These are phyloP conservation scores for Torrubiella hemipterigena DNA, from an alignment of 2,329 filamentous ascomycete species.

Conservation along the genomic window DNA sequence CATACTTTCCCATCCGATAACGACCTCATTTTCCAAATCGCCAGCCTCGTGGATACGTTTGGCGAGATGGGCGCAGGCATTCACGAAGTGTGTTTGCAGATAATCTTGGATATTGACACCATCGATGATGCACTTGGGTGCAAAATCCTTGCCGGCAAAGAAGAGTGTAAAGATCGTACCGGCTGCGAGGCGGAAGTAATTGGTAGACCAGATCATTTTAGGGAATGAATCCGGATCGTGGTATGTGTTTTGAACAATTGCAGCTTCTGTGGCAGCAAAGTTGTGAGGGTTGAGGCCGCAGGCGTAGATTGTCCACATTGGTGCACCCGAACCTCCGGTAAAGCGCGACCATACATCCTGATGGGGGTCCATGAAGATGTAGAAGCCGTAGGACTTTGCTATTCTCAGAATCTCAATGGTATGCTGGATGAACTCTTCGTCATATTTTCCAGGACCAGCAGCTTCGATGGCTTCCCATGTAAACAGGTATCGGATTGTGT, in stretches of 20 bases:
- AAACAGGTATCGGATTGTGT: conserved; percentile 91
- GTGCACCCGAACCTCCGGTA: conserved; percentile 86
- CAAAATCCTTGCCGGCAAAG: conserved; percentile 82
- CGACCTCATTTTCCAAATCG: conserved; percentile 71
- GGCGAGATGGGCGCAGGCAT: conserved; percentile 70
- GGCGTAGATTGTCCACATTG: conserved; percentile 96
- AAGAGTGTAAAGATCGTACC: conserved; percentile 92
- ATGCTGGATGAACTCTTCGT: conserved; percentile 85
- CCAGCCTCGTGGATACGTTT: conserved; percentile 79
- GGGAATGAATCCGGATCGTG: conserved; percentile 75
- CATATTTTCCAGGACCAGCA: conserved; percentile 79
- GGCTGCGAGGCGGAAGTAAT: conserved; percentile 78
- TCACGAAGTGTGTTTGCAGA: conserved; percentile 74
- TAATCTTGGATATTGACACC: conserved; percentile 95
- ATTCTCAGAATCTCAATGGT: conserved; percentile 76
- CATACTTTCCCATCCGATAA: conserved; percentile 92
- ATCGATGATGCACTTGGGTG: conserved; percentile 90
- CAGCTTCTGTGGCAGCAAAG: conserved; percentile 79
- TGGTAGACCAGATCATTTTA: conserved; percentile 99
- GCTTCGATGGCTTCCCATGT: conserved; percentile 99
- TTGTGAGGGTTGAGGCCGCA: conserved; percentile 78
- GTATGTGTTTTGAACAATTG: conserved; percentile 90
- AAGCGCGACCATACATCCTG: conserved; percentile 98
- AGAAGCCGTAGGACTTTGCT: conserved; percentile 85
- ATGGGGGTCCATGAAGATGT: conserved; percentile 96